Conservation (phyloP, 2,329 filamentous ascomycete genomes). For the Pestalotiopsis sp. region DNA sequence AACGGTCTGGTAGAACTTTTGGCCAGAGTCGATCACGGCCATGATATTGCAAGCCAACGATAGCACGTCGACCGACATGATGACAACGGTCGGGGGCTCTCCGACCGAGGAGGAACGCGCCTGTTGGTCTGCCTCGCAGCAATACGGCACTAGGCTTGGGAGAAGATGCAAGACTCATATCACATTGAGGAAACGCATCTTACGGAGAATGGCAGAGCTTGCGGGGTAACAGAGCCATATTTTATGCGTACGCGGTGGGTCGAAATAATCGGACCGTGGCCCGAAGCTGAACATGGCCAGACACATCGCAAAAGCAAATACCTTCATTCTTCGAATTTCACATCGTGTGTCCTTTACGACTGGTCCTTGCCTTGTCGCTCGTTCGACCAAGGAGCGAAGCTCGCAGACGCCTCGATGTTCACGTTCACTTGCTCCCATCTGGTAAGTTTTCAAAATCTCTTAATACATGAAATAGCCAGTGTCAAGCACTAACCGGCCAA, state of each 20-base stretch:
- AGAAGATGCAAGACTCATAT: background rate
- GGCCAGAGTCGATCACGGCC: background rate
- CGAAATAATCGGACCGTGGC: background rate
- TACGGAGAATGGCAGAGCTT: background rate
- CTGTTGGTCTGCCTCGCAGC: background rate
- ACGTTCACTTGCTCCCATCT: no score
- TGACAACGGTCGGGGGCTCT: background rate
- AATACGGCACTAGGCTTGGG: background rate
- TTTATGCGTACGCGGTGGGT: background rate
- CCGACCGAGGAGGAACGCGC: background rate
- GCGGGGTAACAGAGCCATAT: background rate
- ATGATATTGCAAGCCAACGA: background rate
- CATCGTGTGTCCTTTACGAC: no score
- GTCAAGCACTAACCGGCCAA: no score
- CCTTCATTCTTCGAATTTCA: background rate
- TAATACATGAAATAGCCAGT: no score
- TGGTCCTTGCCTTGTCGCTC: no score
- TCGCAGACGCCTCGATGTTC: no score
- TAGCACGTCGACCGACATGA: conserved; percentile 2
- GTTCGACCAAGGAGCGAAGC: no score
- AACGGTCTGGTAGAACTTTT: background rate
- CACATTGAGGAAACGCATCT: no score
- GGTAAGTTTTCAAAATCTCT: no score
- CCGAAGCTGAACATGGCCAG: background rate
- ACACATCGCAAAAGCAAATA: background rate